Evolutionary conservation across 805 yeast genomes (phyloP), one percentile per base, ranked within the genome.

Genomic region (Cyberlindnera subsufficiens): DNA sequence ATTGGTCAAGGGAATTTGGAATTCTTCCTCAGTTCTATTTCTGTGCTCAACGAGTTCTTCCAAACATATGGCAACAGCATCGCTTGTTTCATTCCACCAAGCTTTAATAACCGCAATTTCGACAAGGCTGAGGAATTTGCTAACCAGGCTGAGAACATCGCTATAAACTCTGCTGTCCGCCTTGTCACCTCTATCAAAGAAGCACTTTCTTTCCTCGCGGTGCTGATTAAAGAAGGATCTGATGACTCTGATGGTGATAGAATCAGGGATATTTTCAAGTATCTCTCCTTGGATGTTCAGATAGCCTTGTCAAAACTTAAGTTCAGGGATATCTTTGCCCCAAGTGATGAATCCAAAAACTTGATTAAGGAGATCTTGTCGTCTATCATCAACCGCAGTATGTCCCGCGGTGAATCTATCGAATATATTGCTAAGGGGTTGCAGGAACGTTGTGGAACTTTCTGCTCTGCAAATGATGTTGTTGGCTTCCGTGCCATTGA

Each of bases 401-500:
- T 93, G 44, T 73, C 86, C 32, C 79, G 86, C 50, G 98, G 99
- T n/a, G 91, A 87, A 4, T 85, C 96, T 0, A 91, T 93, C 36
- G 98, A 91, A 59, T 71, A 83, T 44, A 86, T 91, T 40, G 95
- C 97, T 1, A 80, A 82, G 30, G 80, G 90, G 1, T 68, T 93
- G 40, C 96, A 93, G 63, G 95, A 87, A 42, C 81, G 91, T 46
- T 93, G 99, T 69, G 95, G 96, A 1, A 80, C 96, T 0, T 93
- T 89, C 64, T 93, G 98, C 58, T 87, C 97, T 0, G 79, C 95
- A 14, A 87, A 85, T 51, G 99, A 93, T 63, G 96, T 93, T 22
- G 74, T 89, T 46, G 86, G 93, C 13, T 93, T 90, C 71, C 85
- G 91, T 63, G 98, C 97, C 0, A 80, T 89, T 53, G 99, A 93